These are phyloP conservation scores for Misopates orontium DNA, from an alignment of 257 asterid genomes.

Conservation along the genomic window DNA sequence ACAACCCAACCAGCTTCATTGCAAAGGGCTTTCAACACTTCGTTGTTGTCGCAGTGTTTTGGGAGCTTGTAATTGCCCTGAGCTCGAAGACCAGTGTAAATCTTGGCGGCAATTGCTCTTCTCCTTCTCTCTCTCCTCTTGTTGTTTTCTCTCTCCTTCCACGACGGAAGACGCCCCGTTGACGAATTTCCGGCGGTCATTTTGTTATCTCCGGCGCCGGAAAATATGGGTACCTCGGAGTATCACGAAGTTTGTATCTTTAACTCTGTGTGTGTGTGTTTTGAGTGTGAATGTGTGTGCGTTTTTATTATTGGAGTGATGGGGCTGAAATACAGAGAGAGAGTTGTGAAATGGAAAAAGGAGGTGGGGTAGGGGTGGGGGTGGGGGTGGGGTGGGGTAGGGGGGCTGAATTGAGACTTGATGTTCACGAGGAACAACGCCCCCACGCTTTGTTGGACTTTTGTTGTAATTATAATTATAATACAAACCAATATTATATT, in stretches of 20 bases:
- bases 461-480: background rate
- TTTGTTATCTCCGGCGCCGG: background rate
- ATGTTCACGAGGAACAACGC: conserved; percentile 36
- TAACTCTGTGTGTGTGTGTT: background rate
- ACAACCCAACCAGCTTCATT: conserved; percentile 83
- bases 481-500: too few relatives aligned
- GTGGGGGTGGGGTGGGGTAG: conserved; percentile 14
- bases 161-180: conserved; percentile 55
- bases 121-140: conserved; percentile 71
- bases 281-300: background rate
- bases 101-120: conserved; percentile 82
- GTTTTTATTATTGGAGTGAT: conserved; percentile 28
- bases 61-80: conserved; percentile 77
- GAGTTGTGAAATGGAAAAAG: conserved; percentile 6
- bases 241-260: background rate
- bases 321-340: background rate
- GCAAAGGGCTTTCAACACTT: conserved; percentile 82
- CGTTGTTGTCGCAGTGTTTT: conserved; percentile 80
- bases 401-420: conserved; percentile 30
- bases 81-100: conserved; percentile 69
- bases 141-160: conserved; percentile 90
- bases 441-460: conserved; percentile 51
- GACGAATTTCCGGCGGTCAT: conserved; percentile 43
- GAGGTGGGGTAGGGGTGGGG: conserved; percentile 1
- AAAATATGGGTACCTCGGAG: background rate